Evolutionary conservation across 495 filamentous ascomycete genomes (phyloP).

Genomic region (Daldinia vernicosa): DNA sequence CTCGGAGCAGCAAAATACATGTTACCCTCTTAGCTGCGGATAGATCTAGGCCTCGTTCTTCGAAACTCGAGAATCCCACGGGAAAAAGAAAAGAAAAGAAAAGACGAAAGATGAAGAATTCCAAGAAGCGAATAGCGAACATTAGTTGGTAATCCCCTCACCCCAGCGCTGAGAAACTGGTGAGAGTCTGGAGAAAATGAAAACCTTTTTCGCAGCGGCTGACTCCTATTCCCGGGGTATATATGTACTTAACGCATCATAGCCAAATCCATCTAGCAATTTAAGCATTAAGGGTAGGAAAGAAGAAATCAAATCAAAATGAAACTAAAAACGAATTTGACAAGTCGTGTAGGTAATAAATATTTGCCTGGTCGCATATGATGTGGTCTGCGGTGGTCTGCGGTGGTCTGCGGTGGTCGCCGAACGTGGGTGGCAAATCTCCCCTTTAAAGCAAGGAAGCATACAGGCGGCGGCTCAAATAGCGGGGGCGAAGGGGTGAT

Average conservation of each 20-base stretch:
- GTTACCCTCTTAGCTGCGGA: background rate
- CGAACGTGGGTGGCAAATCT: background rate
- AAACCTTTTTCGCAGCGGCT: background rate
- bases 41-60: background rate
- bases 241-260: background rate
- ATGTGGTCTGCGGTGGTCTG: background rate
- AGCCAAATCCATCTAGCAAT: background rate
- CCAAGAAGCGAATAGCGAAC: background rate
- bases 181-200: background rate
- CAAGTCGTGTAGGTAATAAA: background rate
- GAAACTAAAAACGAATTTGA: too few relatives aligned
- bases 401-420: background rate
- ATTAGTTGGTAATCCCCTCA: background rate
- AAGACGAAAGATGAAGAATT: background rate
- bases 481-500: background rate
- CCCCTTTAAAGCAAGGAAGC: background rate
- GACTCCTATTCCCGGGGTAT: background rate
- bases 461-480: conserved; percentile 26
- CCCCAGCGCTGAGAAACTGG: background rate
- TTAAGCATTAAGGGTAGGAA: background rate
- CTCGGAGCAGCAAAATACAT: conserved; percentile 14
- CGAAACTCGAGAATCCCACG: background rate
- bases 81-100: background rate
- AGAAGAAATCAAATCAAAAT: background rate
- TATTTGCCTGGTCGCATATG: background rate